A percentile compares a stretch with the other conserved stretches of the same genome.
Conservation (phyloP, 768 basidiomycete species). For the Macrolepiota albuminosa region DNA sequence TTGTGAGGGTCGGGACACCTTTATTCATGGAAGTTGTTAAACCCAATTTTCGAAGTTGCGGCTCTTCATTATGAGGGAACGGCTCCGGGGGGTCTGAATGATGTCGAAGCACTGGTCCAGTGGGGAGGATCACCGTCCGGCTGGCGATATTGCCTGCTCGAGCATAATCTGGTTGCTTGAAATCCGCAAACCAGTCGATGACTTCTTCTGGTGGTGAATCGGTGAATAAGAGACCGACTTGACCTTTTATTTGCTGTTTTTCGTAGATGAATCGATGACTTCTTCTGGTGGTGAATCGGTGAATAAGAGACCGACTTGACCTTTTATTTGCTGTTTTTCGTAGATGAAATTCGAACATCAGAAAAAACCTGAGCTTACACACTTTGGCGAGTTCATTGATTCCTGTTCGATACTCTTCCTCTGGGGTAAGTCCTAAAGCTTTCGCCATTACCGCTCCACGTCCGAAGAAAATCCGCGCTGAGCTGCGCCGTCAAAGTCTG, state of each 20-base stretch:
- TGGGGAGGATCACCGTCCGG: slow-evolving; percentile 70
- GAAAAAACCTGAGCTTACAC: slow-evolving; percentile 17
- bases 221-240: slow-evolving; percentile 92
- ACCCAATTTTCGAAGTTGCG: slow-evolving; percentile 90
- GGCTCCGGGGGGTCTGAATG: slow-evolving; percentile 80
- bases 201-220: slow-evolving; percentile 88
- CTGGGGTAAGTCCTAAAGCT: slow-evolving; percentile 82
- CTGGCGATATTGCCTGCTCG: slow-evolving; percentile 80
- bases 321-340: slow-evolving; percentile 75
- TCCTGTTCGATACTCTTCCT: slow-evolving; percentile 80
- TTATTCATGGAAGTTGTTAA: slow-evolving; percentile 77
- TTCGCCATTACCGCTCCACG: slow-evolving; percentile 91
- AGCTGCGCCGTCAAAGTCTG: slow-evolving; percentile 45
- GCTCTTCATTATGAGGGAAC: slow-evolving; percentile 97
- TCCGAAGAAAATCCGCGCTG: slow-evolving; percentile 89
- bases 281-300: slow-evolving; percentile 89
- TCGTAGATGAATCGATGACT: slow-evolving; percentile 50
- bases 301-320: slow-evolving; percentile 91
- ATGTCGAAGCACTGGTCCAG: slow-evolving; percentile 79
- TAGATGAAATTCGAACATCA: slow-evolving; percentile 1
- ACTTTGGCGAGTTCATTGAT: slow-evolving; percentile 78
- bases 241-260: slow-evolving; percentile 85
- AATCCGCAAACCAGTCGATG: slow-evolving; percentile 90
- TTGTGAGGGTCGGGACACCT: slow-evolving; percentile 82
- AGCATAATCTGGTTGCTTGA: slow-evolving; percentile 87